Percentiles rank a stretch among this genome's conserved stretches.
These are phyloP conservation scores for Coemansia sp. DNA, from an alignment of 192 early-diverging fungal species.

Conservation along the genomic window DNA sequence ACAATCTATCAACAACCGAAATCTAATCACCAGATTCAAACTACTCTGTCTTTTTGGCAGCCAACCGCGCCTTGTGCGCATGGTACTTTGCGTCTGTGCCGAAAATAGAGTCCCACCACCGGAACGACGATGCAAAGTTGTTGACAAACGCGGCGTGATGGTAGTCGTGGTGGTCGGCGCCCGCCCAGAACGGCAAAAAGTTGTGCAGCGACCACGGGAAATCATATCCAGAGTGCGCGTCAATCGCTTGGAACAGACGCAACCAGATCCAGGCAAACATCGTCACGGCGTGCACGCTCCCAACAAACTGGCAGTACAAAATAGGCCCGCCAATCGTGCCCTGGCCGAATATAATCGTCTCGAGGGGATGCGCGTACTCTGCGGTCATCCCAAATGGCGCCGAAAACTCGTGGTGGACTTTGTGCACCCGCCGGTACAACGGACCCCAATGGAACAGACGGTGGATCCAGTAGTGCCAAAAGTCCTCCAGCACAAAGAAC, in stretches of 20 bases:
- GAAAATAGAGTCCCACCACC: conserved; percentile 86
- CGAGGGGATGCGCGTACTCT: conserved; percentile 88
- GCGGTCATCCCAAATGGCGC: conserved; percentile 87
- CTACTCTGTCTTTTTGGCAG: conserved; percentile 12
- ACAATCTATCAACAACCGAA: neutral
- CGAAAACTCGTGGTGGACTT: conserved; percentile 89
- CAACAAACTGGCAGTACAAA: conserved; percentile 63
- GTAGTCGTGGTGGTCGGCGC: conserved; percentile 91
- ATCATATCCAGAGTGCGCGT: conserved; percentile 92
- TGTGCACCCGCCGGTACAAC: conserved; percentile 91
- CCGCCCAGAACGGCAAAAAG: conserved; percentile 86
- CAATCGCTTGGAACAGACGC: conserved; percentile 78
- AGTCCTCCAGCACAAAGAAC: conserved; percentile 85
- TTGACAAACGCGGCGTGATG: conserved; percentile 83
- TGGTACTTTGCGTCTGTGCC: conserved; percentile 83
- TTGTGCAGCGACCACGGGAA: conserved; percentile 93
- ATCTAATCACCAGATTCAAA: neutral
- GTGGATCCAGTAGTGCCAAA: conserved; percentile 91
- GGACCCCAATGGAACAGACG: conserved; percentile 83
- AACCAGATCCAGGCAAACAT: conserved; percentile 83
- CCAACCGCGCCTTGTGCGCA: conserved; percentile 52
- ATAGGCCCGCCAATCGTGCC: conserved; percentile 83
- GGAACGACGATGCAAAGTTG: conserved; percentile 82
- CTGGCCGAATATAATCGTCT: conserved; percentile 80
- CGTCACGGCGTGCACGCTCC: conserved; percentile 79